Base-by-base conservation (phyloP, 2,329 filamentous ascomycete genomes). In the Cladosporium sp. region DNA sequence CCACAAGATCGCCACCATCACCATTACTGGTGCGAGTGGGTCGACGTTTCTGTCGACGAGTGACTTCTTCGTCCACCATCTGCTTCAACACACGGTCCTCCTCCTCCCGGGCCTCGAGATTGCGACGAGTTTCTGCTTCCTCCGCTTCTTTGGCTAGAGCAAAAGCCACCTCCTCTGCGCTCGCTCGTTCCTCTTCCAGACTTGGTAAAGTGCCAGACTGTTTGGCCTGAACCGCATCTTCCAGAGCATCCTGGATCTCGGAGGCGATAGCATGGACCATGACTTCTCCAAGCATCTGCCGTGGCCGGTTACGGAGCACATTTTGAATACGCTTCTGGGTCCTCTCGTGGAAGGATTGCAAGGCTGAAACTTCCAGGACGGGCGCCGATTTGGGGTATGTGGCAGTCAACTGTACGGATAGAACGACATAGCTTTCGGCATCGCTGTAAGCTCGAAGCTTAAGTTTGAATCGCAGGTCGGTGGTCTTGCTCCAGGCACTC, bases 321-420 rank as follows among this genome's bases (percentile, higher is more conserved):
- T 87, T 84, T 73, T 89, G 84, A 18, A 96, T 84, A 72, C 89
- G 90, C 74, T 88, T 89, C 65, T 86, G 84, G 1, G 90, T 91
- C 62, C 86, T 88, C 71, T 90, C 89, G 51, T 88, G 88, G 64
- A 97, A 81, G 53, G 85, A 83, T 28, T 83, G 82, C 49, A 88
- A 80, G 63, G 88, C 83, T 69, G 91, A 89, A 53, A 96, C 75
- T 5, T 85, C 87, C 16, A 97, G 79, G 13, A 92, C 80, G 1
- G 93, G 93, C 1, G 88, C 81, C 1, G 92, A 91, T 75, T 92
- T 96, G 4, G 94, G 95, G 76, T 98, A 98, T 0, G 93, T 96
- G 7, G 93, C 91, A 10, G 92, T 95, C 70, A 98, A 82, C 64
- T 91, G 89, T 61, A 96, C 92, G 57, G 86, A 84, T n/a, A 98